Evolutionary conservation across 371 early-diverging fungal species (phyloP).

Genomic region (Mycotypha africana): DNA sequence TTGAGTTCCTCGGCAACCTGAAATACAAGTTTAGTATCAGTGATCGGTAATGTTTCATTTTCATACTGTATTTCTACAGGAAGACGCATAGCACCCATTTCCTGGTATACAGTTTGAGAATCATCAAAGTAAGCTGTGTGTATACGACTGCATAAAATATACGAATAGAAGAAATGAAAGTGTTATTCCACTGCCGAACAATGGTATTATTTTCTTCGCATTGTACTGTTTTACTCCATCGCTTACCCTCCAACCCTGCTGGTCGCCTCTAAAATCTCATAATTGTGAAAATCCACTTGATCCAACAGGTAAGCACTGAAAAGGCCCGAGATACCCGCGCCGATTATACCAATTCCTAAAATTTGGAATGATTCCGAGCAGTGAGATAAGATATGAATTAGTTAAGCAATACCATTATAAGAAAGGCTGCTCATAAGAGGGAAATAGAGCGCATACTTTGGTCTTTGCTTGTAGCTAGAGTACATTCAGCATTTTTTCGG

Average conservation of each 20-base stretch:
- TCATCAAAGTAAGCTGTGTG: conserved; percentile 26
- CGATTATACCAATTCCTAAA: conserved; percentile 29
- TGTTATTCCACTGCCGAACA: too few relatives aligned
- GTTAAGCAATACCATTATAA: too few relatives aligned
- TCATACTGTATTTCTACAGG: conserved; percentile 12
- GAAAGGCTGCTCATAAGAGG: too few relatives aligned
- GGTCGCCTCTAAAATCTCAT: conserved; percentile 27
- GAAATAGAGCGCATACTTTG: too few relatives aligned
- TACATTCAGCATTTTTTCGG: too few relatives aligned
- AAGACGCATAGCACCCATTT: conserved; percentile 33
- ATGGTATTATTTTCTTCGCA: too few relatives aligned
- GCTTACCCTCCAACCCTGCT: conserved; percentile 28
- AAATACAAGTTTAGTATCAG: conserved; percentile 25
- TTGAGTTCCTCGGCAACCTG: conserved; percentile 24
- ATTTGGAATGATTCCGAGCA: too few relatives aligned
- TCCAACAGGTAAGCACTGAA: conserved; percentile 25
- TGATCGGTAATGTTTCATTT: conserved; percentile 22
- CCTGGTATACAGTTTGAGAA: conserved; percentile 17
- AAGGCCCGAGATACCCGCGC: conserved; percentile 32
- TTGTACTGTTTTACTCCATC: too few relatives aligned
- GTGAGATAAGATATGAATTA: too few relatives aligned
- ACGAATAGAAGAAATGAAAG: too few relatives aligned
- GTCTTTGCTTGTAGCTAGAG: too few relatives aligned
- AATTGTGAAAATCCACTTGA: conserved; percentile 27
- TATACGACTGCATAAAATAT: conserved; percentile 14